Evolutionary conservation across 352 stramenopile species (phyloP), one percentile per base, ranked within the genome.

Genomic region (Globisporangium middletonii): DNA sequence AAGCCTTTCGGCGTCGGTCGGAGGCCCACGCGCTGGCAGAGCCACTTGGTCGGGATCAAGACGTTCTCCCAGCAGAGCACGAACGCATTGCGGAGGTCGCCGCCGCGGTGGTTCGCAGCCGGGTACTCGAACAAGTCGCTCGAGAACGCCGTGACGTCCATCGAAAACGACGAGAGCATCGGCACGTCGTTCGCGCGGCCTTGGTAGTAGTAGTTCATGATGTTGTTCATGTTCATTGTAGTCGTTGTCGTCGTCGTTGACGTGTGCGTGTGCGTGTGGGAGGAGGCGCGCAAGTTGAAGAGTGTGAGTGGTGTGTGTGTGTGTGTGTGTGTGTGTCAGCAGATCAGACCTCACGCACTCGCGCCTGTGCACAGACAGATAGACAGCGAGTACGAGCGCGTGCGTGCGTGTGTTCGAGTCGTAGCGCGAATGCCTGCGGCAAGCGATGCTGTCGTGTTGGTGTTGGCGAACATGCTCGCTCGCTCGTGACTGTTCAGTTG

Each of bases 61-160:
- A 86, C 76, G 59, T 88, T 83, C 59, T 88, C 78, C 75, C 77
- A 88, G 65, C 74, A 83, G 52, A 88, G 27, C 42, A 88, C 74
- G 50, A 79, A 82, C 12, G 78, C 78, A 50, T 88, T 88, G 35
- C 63, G 66, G 8, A 86, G 61, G 18, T 63, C 46, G 7, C 50
- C 50, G 12, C 48, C 49, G 5, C 5, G 26, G 43, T 62, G 68
- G 55, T 33, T 49, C 6, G 62, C 67, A 4, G 63, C 67, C 7
- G 72, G 72, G 48, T 84, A 81, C 57, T 81, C 72, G 56, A 82
- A 81, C 16, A 84, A 58, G 46, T 84, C 74, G 47, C 60, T 82
- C 27, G 74, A 84, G 58, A 81, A 84, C 50, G 58, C 50, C 8
- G 74, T 79, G 23, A 81, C 58, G 65, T 84, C 74, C 74, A 84